Conservation (phyloP, 208 protist genomes). For the Crithidia brevicula region DNA sequence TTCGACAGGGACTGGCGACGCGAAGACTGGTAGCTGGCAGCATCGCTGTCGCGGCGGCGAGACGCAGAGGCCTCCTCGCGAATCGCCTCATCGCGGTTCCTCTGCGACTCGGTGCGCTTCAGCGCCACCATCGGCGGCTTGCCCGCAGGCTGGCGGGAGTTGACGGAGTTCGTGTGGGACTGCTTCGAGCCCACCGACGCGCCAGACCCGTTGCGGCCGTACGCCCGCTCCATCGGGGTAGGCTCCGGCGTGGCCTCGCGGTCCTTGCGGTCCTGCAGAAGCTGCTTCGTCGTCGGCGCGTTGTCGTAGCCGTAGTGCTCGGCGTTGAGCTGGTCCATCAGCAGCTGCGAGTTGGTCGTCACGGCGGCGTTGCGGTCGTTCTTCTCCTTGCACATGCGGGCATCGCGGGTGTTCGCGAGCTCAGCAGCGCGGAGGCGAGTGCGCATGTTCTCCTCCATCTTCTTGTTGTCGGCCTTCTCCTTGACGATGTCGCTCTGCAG, state of each 20-base stretch:
- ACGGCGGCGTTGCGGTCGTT: constrained; percentile 71
- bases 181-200: constrained; percentile 20
- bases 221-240: constrained; percentile 26
- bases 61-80: constrained; percentile 19
- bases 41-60: constrained; percentile 29
- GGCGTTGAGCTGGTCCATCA: constrained; percentile 76
- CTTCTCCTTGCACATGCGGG: constrained; percentile 62
- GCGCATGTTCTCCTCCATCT: constrained; percentile 48
- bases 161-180: constrained; percentile 31
- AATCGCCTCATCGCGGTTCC: constrained; percentile 30
- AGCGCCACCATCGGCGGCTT: constrained; percentile 44
- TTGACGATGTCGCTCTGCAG: constrained; percentile 56
- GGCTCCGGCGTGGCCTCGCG: constrained; percentile 37
- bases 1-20: constrained; percentile 53
- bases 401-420: constrained; percentile 63
- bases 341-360: constrained; percentile 69
- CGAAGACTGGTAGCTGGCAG: constrained; percentile 39
- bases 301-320: constrained; percentile 79
- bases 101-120: constrained; percentile 46
- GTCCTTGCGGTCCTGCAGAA: constrained; percentile 57
- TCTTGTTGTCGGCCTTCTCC: constrained; percentile 44
- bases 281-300: constrained; percentile 57
- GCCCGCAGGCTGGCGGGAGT: constrained; percentile 20
- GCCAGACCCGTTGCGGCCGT: constrained; percentile 17
- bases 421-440: constrained; percentile 48